phyloP scores from a whole-genome alignment of 2,329 filamentous ascomycete species.

The Diaporthe capsici region DNA sequence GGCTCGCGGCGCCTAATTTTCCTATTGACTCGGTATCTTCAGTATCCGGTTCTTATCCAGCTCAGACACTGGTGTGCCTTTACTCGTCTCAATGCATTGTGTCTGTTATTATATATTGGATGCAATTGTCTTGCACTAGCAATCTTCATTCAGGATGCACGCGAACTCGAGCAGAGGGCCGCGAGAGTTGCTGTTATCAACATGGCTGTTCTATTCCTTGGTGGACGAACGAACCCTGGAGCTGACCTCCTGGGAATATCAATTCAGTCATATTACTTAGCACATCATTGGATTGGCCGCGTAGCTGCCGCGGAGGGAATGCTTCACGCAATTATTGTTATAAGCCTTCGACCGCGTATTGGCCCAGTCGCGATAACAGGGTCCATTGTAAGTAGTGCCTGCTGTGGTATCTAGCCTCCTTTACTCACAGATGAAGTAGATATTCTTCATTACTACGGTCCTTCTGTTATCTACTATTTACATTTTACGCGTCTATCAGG shows the following conservation, averaged over 20 bases:
- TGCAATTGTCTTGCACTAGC: background rate
- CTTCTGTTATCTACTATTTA: background rate
- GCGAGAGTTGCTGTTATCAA: background rate
- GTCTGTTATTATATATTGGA: background rate
- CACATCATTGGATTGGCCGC: background rate
- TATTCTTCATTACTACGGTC: background rate
- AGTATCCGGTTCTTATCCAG: background rate
- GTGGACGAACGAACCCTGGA: background rate
- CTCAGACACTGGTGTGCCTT: background rate
- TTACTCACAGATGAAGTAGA: background rate
- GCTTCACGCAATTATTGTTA: background rate
- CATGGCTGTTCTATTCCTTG: background rate
- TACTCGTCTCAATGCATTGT: background rate
- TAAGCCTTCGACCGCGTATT: background rate
- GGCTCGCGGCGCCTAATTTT: background rate
- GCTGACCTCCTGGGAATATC: background rate
- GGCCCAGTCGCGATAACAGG: background rate
- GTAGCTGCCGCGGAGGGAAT: background rate
- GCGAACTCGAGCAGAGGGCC: background rate
- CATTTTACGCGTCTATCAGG: background rate
- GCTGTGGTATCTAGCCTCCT: background rate
- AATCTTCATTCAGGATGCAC: background rate
- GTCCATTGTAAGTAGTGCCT: background rate
- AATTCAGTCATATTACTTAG: background rate
- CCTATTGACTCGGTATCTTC: background rate